Base-by-base conservation (phyloP, 495 filamentous ascomycete species). In the Antarctomyces pellizariae region DNA sequence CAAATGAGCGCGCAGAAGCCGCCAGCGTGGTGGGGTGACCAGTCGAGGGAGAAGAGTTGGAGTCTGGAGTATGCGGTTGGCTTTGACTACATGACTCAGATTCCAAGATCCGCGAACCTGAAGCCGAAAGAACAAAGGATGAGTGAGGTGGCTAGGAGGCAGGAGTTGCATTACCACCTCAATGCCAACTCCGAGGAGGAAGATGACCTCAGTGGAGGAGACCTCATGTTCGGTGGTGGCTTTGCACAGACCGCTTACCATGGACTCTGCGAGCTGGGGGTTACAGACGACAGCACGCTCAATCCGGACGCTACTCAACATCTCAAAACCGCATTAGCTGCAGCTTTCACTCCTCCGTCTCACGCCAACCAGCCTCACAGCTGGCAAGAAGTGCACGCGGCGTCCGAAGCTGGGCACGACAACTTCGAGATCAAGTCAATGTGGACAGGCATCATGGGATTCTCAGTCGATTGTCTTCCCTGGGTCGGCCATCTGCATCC, bases 371-470 rank as follows among this genome's bases (percentile, higher is more conserved):
- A n/a, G n/a, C n/a, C n/a, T n/a, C n/a, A n/a, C n/a, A n/a, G n/a
- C n/a, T n/a, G n/a, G n/a, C n/a, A n/a, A n/a, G n/a, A n/a, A n/a
- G n/a, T n/a, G n/a, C n/a, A n/a, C n/a, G n/a, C n/a, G n/a, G n/a
- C n/a, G n/a, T n/a, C n/a, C n/a, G n/a, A n/a, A n/a, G n/a, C n/a
- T n/a, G n/a, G n/a, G n/a, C n/a, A n/a, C n/a, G n/a, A n/a, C n/a
- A n/a, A 18, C 17, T 13, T 32, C 13, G 25, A 13, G 11, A 10
- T 38, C 3, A 32, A 37, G 12, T 11, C 32, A 10, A 24, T 36
- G 5, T 63, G 58, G 59, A 51, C 44, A 1, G 57, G 57, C 1
- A 41, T 49, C 3, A 50, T 61, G 42, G 52, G 52, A 1, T 45
- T 49, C 20, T 56, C 56, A 2, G 45, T 42, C 0, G 60, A 64